A percentile compares a stretch with the other conserved stretches of the same genome.
These are phyloP conservation scores for Pseudocercospora ulei DNA, from an alignment of 2,329 filamentous ascomycete species.

Conservation along the genomic window DNA sequence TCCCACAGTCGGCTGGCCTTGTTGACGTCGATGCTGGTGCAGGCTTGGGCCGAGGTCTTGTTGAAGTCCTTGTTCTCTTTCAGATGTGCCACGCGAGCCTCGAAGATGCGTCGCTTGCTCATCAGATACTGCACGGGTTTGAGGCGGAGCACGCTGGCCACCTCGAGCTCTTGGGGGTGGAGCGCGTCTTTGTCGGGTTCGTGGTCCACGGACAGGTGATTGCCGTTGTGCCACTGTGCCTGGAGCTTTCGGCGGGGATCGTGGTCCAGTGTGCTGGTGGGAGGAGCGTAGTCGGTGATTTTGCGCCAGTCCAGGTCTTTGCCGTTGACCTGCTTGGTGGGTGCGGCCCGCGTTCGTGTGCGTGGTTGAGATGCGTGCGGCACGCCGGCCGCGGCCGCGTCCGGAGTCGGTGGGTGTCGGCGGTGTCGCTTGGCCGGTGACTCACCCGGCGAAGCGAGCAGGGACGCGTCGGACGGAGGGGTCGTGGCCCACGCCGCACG, in stretches of 20 bases:
- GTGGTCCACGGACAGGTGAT: slow-evolving; percentile 61
- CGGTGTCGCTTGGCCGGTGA: slow-evolving; percentile 17
- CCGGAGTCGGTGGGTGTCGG: slow-evolving; percentile 18
- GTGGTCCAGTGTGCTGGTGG: slow-evolving; percentile 22
- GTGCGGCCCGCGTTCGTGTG: slow-evolving; percentile 25
- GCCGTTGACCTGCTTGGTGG: slow-evolving; percentile 26
- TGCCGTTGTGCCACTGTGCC: slow-evolving; percentile 49
- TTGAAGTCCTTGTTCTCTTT: slow-evolving; percentile 70
- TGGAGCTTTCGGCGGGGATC: slow-evolving; percentile 12
- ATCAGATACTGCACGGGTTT: slow-evolving; percentile 82
- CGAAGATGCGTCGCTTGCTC: slow-evolving; percentile 86
- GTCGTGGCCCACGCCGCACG: slow-evolving; percentile 10
- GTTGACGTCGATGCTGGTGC: slow-evolving; percentile 97
- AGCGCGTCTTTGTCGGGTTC: slow-evolving; percentile 62
- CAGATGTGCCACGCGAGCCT: slow-evolving; percentile 58
- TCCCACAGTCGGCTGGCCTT: slow-evolving; percentile 90
- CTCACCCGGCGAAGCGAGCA: slow-evolving; percentile 7
- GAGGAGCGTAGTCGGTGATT: slow-evolving; percentile 27
- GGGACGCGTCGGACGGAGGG: slow-evolving; percentile 1
- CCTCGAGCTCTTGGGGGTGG: slow-evolving; percentile 64
- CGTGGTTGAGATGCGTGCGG: slow-evolving; percentile 22
- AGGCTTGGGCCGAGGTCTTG: slow-evolving; percentile 90
- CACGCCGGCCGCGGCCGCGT: slow-evolving; percentile 8
- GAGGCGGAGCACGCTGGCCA: slow-evolving; percentile 70
- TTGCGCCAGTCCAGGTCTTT: slow-evolving; percentile 25